Conservation (phyloP, 1,284 basidiomycete species). For the Chalciporus piperatoides region DNA sequence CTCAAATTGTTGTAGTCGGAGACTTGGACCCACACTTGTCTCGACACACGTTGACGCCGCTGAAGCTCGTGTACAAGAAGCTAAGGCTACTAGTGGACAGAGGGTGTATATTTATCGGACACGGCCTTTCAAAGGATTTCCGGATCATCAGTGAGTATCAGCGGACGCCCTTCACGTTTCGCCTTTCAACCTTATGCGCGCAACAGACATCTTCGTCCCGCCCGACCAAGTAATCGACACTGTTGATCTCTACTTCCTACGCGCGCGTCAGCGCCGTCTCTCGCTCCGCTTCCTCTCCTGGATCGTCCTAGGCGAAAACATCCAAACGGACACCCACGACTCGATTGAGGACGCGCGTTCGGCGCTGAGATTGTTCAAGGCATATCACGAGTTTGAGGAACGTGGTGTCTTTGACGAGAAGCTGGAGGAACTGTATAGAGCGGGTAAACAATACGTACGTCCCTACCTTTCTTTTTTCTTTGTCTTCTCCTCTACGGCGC, state of each 20-base stretch:
- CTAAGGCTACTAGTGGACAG: constrained; percentile 90
- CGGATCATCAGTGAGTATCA: constrained; percentile 86
- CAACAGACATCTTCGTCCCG: constrained; percentile 89
- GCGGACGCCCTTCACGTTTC: not conserved
- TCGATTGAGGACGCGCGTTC: constrained; percentile 95
- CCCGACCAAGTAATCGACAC: constrained; percentile 96
- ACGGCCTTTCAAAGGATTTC: constrained; percentile 99
- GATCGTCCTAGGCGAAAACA: constrained; percentile 88
- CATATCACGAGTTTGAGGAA: constrained; percentile 76
- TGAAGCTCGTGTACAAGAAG: constrained; percentile 98
- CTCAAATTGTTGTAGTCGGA: constrained; percentile 54
- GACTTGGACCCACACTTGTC: constrained; percentile 88
- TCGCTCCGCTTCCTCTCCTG: constrained; percentile 94
- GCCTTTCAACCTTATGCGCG: not conserved
- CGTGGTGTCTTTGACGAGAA: constrained; percentile 83
- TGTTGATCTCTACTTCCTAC: constrained; percentile 89
- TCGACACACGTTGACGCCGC: constrained; percentile 85
- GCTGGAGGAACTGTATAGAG: constrained; percentile 77
- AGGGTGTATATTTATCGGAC: constrained; percentile 96
- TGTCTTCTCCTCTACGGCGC: not conserved
- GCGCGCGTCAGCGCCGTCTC: constrained; percentile 78
- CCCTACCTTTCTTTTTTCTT: not conserved
- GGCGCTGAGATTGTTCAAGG: constrained; percentile 84
- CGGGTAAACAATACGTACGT: constrained; percentile 68
- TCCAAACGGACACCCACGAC: constrained; percentile 93